These are phyloP conservation scores for Pseudogymnoascus sp. DNA, from an alignment of 2,329 filamentous ascomycete genomes.

Conservation along the genomic window DNA sequence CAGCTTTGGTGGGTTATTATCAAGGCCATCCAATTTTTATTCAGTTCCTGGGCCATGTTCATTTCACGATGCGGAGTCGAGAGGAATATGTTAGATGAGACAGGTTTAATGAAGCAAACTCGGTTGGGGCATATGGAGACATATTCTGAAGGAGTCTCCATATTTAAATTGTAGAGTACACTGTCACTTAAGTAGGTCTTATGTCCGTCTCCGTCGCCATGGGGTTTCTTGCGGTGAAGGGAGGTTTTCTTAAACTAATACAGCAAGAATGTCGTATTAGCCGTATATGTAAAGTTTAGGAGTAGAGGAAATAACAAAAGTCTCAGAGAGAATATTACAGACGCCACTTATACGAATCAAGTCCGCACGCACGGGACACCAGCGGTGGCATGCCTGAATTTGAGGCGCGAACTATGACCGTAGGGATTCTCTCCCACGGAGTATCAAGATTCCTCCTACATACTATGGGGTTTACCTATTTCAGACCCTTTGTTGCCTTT, in stretches of 20 bases:
- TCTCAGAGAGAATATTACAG: neutral
- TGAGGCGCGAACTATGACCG: neutral
- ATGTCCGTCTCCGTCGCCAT: neutral
- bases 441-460: neutral
- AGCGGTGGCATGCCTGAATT: neutral
- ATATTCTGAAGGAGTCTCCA: too few species aligned
- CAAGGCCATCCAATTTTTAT: neutral
- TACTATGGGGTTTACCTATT: neutral
- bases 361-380: neutral
- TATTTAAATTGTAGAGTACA: too few species aligned
- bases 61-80: constrained; percentile 33
- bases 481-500: neutral
- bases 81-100: constrained; percentile 31
- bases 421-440: neutral
- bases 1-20: neutral
- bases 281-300: neutral
- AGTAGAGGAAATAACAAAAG: neutral
- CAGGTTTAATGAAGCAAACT: constrained; percentile 15
- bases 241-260: neutral
- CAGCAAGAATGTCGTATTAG: neutral
- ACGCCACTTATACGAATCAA: neutral
- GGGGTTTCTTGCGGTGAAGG: neutral
- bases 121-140: too few species aligned
- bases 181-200: neutral
- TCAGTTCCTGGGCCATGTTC: constrained; percentile 25